Conservation (phyloP, 495 filamentous ascomycete genomes). For the Aspergillus campestris region DNA sequence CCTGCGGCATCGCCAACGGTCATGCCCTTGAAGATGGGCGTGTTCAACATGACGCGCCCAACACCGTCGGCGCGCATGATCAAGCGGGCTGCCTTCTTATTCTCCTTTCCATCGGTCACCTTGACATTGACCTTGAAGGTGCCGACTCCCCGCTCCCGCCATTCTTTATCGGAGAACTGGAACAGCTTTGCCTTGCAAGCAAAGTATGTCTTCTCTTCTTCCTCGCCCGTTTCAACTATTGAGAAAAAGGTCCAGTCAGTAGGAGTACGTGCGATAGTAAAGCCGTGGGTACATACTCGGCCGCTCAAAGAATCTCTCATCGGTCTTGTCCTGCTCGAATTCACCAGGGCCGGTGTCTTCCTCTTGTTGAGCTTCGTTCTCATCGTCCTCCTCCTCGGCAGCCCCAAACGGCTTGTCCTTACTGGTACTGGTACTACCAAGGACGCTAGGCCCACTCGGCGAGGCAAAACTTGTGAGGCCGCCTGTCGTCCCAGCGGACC, state of each 20-base stretch:
- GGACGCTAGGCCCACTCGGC: conserved; percentile 43
- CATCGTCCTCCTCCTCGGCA: conserved; percentile 51
- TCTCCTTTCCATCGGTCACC: conserved; percentile 38
- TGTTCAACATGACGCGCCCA: conserved; percentile 80
- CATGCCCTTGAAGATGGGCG: conserved; percentile 63
- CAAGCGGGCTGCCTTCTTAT: conserved; percentile 54
- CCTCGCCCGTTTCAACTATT: conserved; percentile 69
- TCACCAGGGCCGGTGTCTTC: conserved; percentile 39
- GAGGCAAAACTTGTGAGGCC: conserved; percentile 62
- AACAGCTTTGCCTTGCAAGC: conserved; percentile 70
- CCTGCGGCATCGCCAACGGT: conserved; percentile 53
- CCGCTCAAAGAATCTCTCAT: conserved; percentile 60
- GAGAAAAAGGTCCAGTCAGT: not conserved
- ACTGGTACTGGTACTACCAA: conserved; percentile 49
- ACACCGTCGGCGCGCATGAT: conserved; percentile 85
- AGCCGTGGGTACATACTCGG: conserved; percentile 45
- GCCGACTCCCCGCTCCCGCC: conserved; percentile 82
- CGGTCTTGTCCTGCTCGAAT: conserved; percentile 45
- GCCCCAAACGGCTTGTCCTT: conserved; percentile 66
- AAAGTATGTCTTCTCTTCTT: conserved; percentile 51
- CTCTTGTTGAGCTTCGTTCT: conserved; percentile 35
- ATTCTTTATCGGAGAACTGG: conserved; percentile 60
- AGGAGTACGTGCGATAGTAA: not conserved
- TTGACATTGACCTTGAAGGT: conserved; percentile 76
- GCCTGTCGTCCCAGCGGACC: conserved; percentile 38